phyloP scores from a whole-genome alignment of 495 filamentous ascomycete species.

The Geoglossum glabrum region DNA sequence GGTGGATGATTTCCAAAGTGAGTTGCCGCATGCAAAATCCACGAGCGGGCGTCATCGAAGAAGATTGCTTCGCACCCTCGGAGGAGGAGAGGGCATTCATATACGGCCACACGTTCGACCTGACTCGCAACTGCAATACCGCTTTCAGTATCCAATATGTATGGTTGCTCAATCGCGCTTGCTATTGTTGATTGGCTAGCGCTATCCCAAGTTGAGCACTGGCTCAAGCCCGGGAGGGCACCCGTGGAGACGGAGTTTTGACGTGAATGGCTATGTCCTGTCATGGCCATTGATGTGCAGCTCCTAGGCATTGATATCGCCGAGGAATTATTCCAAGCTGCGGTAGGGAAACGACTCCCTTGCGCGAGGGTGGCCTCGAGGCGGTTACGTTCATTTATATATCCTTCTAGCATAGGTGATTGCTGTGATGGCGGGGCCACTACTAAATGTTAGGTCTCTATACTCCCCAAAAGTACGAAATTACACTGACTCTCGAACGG shows the following conservation, averaged over 20 bases:
- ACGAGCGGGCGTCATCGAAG: neutral
- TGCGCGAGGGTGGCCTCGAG: neutral
- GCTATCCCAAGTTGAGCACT: neutral
- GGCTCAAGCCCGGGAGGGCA: neutral
- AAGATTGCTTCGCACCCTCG: neutral
- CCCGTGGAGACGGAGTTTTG: neutral
- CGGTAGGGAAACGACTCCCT: neutral
- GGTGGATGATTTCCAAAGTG: neutral
- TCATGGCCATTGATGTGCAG: neutral
- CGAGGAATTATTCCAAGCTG: neutral
- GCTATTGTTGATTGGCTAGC: neutral
- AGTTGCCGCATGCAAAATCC: neutral
- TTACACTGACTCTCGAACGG: neutral
- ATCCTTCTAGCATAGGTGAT: neutral
- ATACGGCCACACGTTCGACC: neutral
- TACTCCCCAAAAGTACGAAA: neutral
- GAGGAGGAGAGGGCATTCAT: neutral
- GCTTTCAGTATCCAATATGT: neutral
- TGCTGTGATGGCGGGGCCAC: too few species aligned
- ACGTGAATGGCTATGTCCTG: neutral
- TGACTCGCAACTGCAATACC: neutral
- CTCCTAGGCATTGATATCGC: neutral
- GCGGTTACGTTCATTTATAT: neutral
- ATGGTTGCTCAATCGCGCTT: neutral
- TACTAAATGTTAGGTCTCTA: neutral